Evolutionary conservation across 495 filamentous ascomycete species (phyloP).

Genomic region (Penicillium bovifimosum): DNA sequence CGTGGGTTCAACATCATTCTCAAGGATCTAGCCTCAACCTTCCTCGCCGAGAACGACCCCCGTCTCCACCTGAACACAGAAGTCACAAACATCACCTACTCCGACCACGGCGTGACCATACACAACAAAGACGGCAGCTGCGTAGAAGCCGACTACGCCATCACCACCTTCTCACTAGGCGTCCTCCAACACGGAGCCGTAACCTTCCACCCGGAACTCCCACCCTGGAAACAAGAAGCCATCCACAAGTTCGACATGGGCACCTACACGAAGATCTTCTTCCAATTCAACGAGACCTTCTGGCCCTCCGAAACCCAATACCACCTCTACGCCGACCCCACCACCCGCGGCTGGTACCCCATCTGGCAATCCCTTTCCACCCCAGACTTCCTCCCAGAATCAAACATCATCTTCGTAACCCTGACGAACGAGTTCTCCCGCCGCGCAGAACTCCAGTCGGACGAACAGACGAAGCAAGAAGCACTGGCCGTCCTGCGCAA

Average conservation of each 20-base stretch:
- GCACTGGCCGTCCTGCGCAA: conserved; percentile 57
- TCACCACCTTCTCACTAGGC: conserved; percentile 60
- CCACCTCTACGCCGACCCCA: conserved; percentile 64
- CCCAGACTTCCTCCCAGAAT: conserved; percentile 56
- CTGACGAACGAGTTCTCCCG: conserved; percentile 57
- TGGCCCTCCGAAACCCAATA: conserved; percentile 66
- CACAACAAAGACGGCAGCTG: conserved; percentile 53
- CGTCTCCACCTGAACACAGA: conserved; percentile 57
- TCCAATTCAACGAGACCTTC: conserved; percentile 67
- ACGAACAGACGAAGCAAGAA: conserved; percentile 56
- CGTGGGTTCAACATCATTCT: conserved; percentile 63
- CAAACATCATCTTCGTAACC: conserved; percentile 66
- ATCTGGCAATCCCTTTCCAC: conserved; percentile 63
- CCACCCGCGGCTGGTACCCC: conserved; percentile 62
- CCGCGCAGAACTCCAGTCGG: conserved; percentile 55
- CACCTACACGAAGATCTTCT: conserved; percentile 76
- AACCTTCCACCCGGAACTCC: conserved; percentile 55
- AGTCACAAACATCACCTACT: conserved; percentile 56
- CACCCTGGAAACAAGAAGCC: conserved; percentile 61
- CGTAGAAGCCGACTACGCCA: conserved; percentile 55
- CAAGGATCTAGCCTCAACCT: conserved; percentile 54
- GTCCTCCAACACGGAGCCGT: conserved; percentile 64
- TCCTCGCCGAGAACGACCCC: conserved; percentile 51
- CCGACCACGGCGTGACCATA: conserved; percentile 50
- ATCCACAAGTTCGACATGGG: conserved; percentile 67